Conservation (phyloP, 495 filamentous ascomycete species). For the Penicillium nucicola region DNA sequence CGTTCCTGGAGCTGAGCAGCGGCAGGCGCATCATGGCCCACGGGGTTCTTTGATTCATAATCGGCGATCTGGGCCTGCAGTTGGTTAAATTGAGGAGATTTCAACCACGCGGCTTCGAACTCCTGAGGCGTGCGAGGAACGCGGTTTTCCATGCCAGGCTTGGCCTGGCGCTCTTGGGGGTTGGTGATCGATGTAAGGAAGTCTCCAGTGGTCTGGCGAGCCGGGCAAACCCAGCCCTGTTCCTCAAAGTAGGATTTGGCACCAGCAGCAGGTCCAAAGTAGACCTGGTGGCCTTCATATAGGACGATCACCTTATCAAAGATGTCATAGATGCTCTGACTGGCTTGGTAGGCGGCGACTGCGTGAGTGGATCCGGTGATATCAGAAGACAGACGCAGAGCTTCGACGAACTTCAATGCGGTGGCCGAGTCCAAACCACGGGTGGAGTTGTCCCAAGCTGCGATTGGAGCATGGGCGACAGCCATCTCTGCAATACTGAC, state of each 20-base stretch:
- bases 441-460: constrained; percentile 82
- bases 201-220: constrained; percentile 60
- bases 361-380: constrained; percentile 68
- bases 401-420: constrained; percentile 66
- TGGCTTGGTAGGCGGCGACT: constrained; percentile 77
- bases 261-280: constrained; percentile 50
- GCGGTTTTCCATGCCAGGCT: constrained; percentile 54
- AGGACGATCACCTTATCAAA: constrained; percentile 60
- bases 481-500: constrained; percentile 54
- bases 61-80: constrained; percentile 45
- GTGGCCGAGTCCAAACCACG: constrained; percentile 80
- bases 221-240: constrained; percentile 55
- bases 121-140: constrained; percentile 69
- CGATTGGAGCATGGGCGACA: constrained; percentile 64
- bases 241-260: constrained; percentile 58
- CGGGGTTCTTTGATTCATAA: constrained; percentile 35
- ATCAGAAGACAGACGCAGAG: constrained; percentile 66
- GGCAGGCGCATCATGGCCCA: constrained; percentile 10
- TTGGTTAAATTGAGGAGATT: constrained; percentile 43
- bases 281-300: constrained; percentile 62
- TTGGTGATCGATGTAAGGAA: constrained; percentile 71
- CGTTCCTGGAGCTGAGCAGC: constrained; percentile 21
- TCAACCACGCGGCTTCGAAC: constrained; percentile 57
- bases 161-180: constrained; percentile 54
- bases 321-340: constrained; percentile 69